phyloP scores from a whole-genome alignment of 164 flowering plant genomes.

The Stephania japonica region DNA sequence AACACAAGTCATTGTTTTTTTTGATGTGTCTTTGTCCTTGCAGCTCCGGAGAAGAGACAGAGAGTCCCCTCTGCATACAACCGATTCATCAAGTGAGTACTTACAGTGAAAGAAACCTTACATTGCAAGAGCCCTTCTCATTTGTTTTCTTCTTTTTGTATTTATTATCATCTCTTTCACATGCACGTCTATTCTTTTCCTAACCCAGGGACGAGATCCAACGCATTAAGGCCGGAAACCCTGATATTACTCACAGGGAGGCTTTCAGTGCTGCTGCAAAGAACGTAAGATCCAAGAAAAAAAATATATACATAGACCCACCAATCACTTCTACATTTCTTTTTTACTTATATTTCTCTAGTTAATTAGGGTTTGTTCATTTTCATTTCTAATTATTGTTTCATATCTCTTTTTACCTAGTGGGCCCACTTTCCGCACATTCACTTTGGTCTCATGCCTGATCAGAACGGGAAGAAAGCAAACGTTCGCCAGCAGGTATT shows the following conservation, averaged over 20 bases:
- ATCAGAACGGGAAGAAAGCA: constrained; percentile 64
- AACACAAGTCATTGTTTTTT: constrained; percentile 24
- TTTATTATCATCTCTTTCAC: background rate
- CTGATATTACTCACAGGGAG: constrained; percentile 95
- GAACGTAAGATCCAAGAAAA: constrained; percentile 63
- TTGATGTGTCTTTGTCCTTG: constrained; percentile 26
- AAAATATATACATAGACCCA: background rate
- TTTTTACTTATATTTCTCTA: background rate
- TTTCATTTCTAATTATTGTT: constrained; percentile 12
- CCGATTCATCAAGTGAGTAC: constrained; percentile 91
- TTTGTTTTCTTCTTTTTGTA: background rate
- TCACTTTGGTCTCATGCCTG: constrained; percentile 92
- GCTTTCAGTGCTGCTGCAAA: constrained; percentile 99
- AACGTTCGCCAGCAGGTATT: constrained; percentile 70
- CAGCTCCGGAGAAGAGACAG: constrained; percentile 99
- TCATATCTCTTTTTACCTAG: constrained; percentile 27
- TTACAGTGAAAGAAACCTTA: background rate
- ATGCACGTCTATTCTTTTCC: constrained; percentile 2
- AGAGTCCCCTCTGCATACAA: constrained; percentile 99
- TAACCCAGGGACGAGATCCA: constrained; percentile 94
- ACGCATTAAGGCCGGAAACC: constrained; percentile 96
- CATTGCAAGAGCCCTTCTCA: background rate
- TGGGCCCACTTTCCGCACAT: constrained; percentile 99
- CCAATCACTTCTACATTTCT: constrained; percentile 1
- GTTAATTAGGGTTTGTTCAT: constrained; percentile 15